Conservation (phyloP, 2,329 filamentous ascomycete species). For the Aspergillus puulaauensis region DNA sequence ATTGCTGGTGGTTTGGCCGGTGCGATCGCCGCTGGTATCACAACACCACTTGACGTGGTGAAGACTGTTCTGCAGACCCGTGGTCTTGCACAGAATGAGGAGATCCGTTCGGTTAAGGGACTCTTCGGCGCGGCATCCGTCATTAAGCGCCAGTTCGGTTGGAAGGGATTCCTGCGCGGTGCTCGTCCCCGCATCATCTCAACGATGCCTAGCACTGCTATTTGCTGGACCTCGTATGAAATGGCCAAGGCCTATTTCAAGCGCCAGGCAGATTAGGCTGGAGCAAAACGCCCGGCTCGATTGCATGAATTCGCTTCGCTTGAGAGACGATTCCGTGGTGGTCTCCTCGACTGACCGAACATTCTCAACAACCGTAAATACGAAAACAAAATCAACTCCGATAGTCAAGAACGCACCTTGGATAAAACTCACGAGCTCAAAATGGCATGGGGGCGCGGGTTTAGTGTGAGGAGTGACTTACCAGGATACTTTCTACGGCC, state of each 20-base stretch:
- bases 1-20: constrained; percentile 88
- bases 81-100: constrained; percentile 75
- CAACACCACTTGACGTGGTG: constrained; percentile 95
- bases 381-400: neutral
- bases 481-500: constrained; percentile 1
- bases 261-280: constrained; percentile 30
- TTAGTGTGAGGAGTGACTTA: neutral
- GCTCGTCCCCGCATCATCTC: constrained; percentile 88
- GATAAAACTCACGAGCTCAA: neutral
- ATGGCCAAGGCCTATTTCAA: constrained; percentile 70
- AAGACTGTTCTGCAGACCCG: constrained; percentile 96
- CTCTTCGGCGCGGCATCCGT: constrained; percentile 76
- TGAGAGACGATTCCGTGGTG: neutral
- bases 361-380: neutral
- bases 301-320: constrained; percentile 15
- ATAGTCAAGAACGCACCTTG: neutral
- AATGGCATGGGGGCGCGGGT: neutral
- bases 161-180: constrained; percentile 88
- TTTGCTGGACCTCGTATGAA: constrained; percentile 80
- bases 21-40: constrained; percentile 88
- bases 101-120: constrained; percentile 81
- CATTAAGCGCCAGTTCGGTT: constrained; percentile 79
- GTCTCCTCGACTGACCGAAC: neutral
- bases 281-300: constrained; percentile 6
- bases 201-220: constrained; percentile 98